Evolutionary conservation across 345 rosid genomes (phyloP).

Genomic region (Brassica carinata): DNA sequence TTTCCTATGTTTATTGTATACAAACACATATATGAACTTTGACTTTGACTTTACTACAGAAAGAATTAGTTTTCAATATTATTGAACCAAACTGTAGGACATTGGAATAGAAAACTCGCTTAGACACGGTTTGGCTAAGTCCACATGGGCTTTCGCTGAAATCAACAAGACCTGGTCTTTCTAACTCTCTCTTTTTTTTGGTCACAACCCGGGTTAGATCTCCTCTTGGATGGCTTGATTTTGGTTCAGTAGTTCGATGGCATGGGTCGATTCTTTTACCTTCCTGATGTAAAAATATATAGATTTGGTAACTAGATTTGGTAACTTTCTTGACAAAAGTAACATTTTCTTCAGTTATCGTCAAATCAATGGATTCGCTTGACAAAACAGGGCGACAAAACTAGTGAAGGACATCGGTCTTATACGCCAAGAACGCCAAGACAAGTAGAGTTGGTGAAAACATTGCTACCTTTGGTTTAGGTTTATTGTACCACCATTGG

Average conservation of each 20-base stretch:
- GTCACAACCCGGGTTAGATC: background rate
- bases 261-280: background rate
- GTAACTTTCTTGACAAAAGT: background rate
- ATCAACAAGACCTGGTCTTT: slow-evolving; percentile 7
- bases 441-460: background rate
- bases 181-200: background rate
- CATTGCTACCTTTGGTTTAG: background rate
- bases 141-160: slow-evolving; percentile 30
- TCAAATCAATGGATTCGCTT: background rate
- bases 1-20: slow-evolving; percentile 26
- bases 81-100: slow-evolving; percentile 26
- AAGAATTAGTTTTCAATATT: slow-evolving; percentile 30
- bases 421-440: background rate
- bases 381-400: background rate
- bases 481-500: background rate
- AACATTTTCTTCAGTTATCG: background rate
- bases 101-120: slow-evolving; percentile 22
- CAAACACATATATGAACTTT: slow-evolving; percentile 28
- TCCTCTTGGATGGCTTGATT: slow-evolving; percentile 2
- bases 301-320: background rate
- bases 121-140: slow-evolving; percentile 43
- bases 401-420: background rate
- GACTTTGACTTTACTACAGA: slow-evolving; percentile 38
- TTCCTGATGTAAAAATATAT: background rate
- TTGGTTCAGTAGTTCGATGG: background rate